phyloP scores from a whole-genome alignment of 257 asterid species.

The Agastache rugosa region DNA sequence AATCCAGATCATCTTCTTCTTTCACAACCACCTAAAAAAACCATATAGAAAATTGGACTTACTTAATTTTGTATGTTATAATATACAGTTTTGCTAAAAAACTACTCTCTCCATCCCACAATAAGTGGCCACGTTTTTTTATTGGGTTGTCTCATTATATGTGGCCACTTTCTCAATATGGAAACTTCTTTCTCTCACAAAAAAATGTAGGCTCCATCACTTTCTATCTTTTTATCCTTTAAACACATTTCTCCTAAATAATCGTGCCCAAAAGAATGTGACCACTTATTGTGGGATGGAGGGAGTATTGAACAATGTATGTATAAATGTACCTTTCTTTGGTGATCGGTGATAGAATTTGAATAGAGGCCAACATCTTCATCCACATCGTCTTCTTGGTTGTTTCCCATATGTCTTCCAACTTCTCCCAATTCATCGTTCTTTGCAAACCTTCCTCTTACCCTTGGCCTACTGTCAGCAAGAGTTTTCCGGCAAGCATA shows the following conservation, averaged over 20 bases:
- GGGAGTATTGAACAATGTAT: constrained; percentile 2
- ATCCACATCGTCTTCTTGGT: constrained; percentile 69
- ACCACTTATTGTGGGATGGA: too few relatives aligned
- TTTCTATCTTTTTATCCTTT: too few relatives aligned
- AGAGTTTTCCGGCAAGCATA: constrained; percentile 93
- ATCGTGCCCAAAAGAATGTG: too few relatives aligned
- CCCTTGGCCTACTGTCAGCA: constrained; percentile 93
- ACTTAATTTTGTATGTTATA: background rate
- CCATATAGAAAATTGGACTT: background rate
- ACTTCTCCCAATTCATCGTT: constrained; percentile 68
- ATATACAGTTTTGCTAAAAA: too few relatives aligned
- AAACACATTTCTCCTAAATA: too few relatives aligned
- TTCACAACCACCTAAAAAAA: constrained; percentile 51
- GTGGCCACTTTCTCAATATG: too few relatives aligned
- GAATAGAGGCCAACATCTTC: constrained; percentile 53
- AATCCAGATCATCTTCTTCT: constrained; percentile 68
- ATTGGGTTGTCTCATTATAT: too few relatives aligned
- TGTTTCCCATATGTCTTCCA: constrained; percentile 49
- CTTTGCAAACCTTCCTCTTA: constrained; percentile 89
- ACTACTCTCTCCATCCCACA: too few relatives aligned
- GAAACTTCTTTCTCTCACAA: too few relatives aligned
- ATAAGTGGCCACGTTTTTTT: too few relatives aligned
- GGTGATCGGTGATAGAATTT: constrained; percentile 42
- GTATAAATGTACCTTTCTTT: constrained; percentile 38
- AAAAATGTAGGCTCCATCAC: too few relatives aligned